phyloP scores from a whole-genome alignment of 192 early-diverging fungal species.

The Coemansia furcata region DNA sequence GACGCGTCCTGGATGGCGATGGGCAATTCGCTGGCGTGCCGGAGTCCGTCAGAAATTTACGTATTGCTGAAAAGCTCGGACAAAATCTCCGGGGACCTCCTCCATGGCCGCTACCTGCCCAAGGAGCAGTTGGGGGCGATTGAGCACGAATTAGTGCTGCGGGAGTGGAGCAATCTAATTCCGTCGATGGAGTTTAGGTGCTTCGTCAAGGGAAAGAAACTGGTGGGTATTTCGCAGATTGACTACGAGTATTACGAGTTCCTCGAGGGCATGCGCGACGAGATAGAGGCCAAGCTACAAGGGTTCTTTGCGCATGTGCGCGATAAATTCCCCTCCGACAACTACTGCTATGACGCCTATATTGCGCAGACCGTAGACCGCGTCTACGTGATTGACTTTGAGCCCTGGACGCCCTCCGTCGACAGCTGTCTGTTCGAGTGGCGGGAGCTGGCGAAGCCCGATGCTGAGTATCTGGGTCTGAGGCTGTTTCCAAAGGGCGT shows the following conservation, averaged over 20 bases:
- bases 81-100: slow-evolving; percentile 83
- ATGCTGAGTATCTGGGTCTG: slow-evolving; percentile 16
- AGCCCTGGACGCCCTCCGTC: slow-evolving; percentile 77
- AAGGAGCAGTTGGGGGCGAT: slow-evolving; percentile 23
- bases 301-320: slow-evolving; percentile 68
- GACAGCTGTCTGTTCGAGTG: slow-evolving; percentile 84
- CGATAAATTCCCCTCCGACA: slow-evolving; percentile 60
- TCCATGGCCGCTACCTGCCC: slow-evolving; percentile 65
- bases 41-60: slow-evolving; percentile 73
- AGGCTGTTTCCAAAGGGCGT: slow-evolving; percentile 43
- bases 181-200: slow-evolving; percentile 96
- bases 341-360: slow-evolving; percentile 92
- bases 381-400: slow-evolving; percentile 88
- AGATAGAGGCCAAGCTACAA: slow-evolving; percentile 58
- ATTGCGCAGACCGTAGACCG: slow-evolving; percentile 58
- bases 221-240: slow-evolving; percentile 84
- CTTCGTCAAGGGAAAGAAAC: slow-evolving; percentile 72
- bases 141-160: slow-evolving; percentile 72
- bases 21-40: slow-evolving; percentile 78
- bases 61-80: slow-evolving; percentile 90
- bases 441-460: slow-evolving; percentile 57
- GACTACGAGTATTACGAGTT: slow-evolving; percentile 86
- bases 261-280: slow-evolving; percentile 58
- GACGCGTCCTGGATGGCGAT: slow-evolving; percentile 91
- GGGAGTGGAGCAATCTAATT: slow-evolving; percentile 86